Evolutionary conservation across 495 filamentous ascomycete genomes (phyloP), one percentile per base, ranked within the genome.

Genomic region (Talaromyces liani): DNA sequence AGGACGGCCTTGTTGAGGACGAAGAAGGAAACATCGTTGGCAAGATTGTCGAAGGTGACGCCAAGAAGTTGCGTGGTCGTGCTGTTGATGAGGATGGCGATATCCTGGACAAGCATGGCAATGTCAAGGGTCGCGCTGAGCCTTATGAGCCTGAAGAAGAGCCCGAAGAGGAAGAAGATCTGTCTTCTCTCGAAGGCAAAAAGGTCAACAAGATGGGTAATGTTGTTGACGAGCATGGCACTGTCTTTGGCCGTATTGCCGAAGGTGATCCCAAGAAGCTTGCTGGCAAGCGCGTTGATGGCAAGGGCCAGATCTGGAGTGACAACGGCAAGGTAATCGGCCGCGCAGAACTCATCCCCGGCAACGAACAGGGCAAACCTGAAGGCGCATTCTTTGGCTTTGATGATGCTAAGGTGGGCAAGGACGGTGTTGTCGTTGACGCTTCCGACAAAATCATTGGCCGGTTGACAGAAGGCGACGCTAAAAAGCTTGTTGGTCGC

Each of bases 151-250:
- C 80, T 64, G 64, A 68, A 5, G 66, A 68, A 24, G 65, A 60
- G 29, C 53, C 53, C 2, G 49, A 63, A 33, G 63, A 29, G 18
- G 66, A 68, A 47, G 64, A 67, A 10, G 68, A 71, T 39, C 49
- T 72, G 16, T 72, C 70, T 9, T 27, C 45, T n/a, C 56, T 72
- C 4, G 70, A 65, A 4, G 90, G 90, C 33, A 89, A 88, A 79
- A 81, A 82, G 25, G 87, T 92, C 69, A 93, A 93, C 72, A 92
- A 92, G 70, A 79, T 81, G 8, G 90, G 90, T 34, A 91, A 91
- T 60, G 80, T 91, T 5, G 89, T 93, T 60, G 89, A 93, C 69
- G 71, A 72, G 39, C 73, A 77, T 55, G 90, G 90, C 6, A 74
- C 76, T 7, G 86, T 92, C 68, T 85, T 83, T 65, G 90, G 90